These are phyloP conservation scores for Tilletia horrida DNA, from an alignment of 1,284 basidiomycete species.

Conservation along the genomic window DNA sequence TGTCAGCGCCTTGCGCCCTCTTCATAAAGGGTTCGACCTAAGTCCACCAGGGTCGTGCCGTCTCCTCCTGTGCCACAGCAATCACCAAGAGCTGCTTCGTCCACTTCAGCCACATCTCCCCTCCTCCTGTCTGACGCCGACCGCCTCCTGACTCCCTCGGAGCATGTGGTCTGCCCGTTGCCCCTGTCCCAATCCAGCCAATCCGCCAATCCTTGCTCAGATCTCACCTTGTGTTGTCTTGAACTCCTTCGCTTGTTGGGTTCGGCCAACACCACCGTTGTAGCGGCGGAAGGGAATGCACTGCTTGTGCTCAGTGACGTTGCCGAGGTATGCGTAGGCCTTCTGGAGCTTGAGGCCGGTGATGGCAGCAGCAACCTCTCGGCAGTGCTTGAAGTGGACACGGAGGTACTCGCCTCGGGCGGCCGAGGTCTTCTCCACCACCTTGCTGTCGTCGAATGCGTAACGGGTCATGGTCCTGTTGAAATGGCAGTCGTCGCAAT, in stretches of 20 bases:
- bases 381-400: conserved; percentile 99
- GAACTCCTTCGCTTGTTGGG: conserved; percentile 96
- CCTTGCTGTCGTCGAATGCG: conserved; percentile 54
- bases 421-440: conserved; percentile 53
- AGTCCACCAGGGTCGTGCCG: no score
- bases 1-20: no score
- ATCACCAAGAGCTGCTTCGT: no score
- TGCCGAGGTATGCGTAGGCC: conserved; percentile 89
- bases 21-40: no score
- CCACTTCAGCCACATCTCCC: no score
- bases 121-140: no score
- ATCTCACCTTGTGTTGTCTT: conserved; percentile 86
- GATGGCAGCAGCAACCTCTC: conserved; percentile 60
- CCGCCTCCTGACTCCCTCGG: no score
- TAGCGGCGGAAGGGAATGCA: conserved; percentile 96
- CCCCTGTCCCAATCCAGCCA: no score
- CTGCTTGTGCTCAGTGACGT: conserved; percentile 95
- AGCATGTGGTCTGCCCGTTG: no score
- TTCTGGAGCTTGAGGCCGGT: conserved; percentile 89
- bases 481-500: not conserved
- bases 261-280: conserved; percentile 93
- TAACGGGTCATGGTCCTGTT: conserved; percentile 30
- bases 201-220: no score
- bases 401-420: conserved; percentile 95
- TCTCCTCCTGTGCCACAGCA: no score